Percentiles rank a stretch among this genome's conserved stretches.
These are phyloP conservation scores for Coelastrella sp. DNA, from an alignment of 139 green algal genomes.

Conservation along the genomic window DNA sequence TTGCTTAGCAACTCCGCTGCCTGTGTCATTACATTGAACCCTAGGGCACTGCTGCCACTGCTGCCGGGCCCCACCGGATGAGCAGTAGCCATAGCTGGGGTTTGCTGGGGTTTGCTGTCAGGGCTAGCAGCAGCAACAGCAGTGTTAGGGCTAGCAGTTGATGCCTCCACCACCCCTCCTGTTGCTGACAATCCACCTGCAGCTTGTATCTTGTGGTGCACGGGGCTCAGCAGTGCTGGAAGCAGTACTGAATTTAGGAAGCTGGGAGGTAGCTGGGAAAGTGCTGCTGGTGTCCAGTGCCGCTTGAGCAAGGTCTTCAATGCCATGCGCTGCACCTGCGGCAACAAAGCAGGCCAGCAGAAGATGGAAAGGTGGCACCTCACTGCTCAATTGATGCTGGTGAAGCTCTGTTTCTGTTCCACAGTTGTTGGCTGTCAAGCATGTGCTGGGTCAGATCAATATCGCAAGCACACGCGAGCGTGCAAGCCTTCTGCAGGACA, in stretches of 20 bases:
- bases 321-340: conserved; percentile 54
- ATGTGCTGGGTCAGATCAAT: background rate
- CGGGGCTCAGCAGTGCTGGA: conserved; percentile 44
- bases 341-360: too few species aligned
- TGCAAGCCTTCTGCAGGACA: too few species aligned
- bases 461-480: too few species aligned
- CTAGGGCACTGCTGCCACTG: background rate
- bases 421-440: background rate
- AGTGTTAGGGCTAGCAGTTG: too few species aligned
- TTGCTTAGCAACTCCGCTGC: conserved; percentile 1
- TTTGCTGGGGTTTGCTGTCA: conserved; percentile 15
- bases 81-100: background rate
- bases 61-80: background rate
- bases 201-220: conserved; percentile 51
- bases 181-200: conserved; percentile 16
- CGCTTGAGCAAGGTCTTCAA: conserved; percentile 62
- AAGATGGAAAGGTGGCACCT: too few species aligned
- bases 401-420: too few species aligned
- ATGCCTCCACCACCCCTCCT: background rate
- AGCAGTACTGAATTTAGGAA: conserved; percentile 55
- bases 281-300: conserved; percentile 42
- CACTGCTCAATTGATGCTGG: too few species aligned
- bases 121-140: background rate
- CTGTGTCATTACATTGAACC: background rate
- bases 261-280: conserved; percentile 25